A percentile compares a stretch with the other conserved stretches of the same genome.
These are phyloP conservation scores for Sisymbrium irio DNA, from an alignment of 345 rosid species.

Conservation along the genomic window DNA sequence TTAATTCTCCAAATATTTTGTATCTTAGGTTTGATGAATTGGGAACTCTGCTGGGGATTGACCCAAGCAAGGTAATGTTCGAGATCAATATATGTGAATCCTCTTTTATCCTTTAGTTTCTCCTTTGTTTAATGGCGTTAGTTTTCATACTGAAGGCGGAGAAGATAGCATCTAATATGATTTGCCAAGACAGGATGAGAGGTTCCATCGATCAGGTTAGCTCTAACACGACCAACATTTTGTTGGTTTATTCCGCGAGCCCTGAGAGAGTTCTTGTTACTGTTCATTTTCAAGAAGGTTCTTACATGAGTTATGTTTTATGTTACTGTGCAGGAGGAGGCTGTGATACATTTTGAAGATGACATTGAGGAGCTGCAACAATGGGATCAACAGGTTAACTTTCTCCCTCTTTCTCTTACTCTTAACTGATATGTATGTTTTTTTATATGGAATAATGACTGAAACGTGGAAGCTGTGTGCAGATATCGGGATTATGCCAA, in stretches of 20 bases:
- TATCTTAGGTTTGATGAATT: slow-evolving; percentile 77
- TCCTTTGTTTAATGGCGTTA: neutral
- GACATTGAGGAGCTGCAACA: slow-evolving; percentile 91
- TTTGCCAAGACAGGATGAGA: slow-evolving; percentile 90
- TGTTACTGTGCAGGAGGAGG: slow-evolving; percentile 70
- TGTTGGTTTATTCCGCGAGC: neutral
- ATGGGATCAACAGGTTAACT: slow-evolving; percentile 94
- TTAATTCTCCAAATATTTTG: slow-evolving; percentile 6
- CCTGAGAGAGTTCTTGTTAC: neutral
- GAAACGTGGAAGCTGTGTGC: slow-evolving; percentile 23
- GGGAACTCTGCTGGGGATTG: slow-evolving; percentile 94
- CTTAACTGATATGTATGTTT: neutral
- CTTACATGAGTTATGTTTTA: neutral
- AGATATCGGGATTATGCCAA: slow-evolving; percentile 93
- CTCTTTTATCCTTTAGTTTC: neutral
- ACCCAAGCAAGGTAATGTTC: slow-evolving; percentile 69
- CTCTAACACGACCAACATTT: neutral
- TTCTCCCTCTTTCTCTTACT: slow-evolving; percentile 17
- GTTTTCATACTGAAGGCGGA: slow-evolving; percentile 57
- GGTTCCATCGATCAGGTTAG: slow-evolving; percentile 96
- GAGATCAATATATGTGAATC: neutral
- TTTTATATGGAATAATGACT: neutral
- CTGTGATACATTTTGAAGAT: slow-evolving; percentile 94
- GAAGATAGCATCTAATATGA: slow-evolving; percentile 99
- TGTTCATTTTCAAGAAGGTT: neutral